phyloP scores from a whole-genome alignment of 208 protist genomes.

The Balamuthia mandrillaris region DNA sequence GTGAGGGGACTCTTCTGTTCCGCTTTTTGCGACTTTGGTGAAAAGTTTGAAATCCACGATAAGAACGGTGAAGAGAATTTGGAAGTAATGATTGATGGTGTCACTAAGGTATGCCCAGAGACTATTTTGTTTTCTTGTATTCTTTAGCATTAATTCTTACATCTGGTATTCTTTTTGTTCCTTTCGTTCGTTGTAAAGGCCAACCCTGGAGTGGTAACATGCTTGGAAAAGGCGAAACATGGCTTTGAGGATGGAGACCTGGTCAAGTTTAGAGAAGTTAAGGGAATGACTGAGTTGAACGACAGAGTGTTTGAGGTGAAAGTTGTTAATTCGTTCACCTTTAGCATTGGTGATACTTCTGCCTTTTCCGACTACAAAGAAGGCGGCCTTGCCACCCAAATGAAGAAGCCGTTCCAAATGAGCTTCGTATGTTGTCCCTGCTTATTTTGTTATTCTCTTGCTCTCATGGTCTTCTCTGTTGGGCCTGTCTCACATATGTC shows the following conservation, averaged over 20 bases:
- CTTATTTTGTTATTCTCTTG: not conserved
- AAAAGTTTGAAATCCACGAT: conserved; percentile 71
- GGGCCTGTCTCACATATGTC: not conserved
- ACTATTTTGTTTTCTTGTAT: conserved; percentile 7
- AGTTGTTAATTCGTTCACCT: conserved; percentile 55
- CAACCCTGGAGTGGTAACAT: conserved; percentile 68
- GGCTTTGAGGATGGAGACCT: conserved; percentile 73
- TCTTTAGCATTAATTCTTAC: not conserved
- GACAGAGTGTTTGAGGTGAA: not conserved
- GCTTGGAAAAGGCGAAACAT: conserved; percentile 69
- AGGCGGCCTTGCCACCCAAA: conserved; percentile 64
- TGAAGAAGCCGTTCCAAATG: conserved; percentile 58
- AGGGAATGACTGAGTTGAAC: conserved; percentile 61
- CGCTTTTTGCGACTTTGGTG: conserved; percentile 75
- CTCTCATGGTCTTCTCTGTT: not conserved
- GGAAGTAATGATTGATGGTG: conserved; percentile 52
- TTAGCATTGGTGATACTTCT: conserved; percentile 64
- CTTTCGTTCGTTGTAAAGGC: not conserved
- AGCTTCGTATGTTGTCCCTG: conserved; percentile 44
- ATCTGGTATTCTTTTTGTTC: not conserved
- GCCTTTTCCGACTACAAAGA: conserved; percentile 40
- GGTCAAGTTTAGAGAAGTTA: conserved; percentile 72
- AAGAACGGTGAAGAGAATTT: conserved; percentile 70
- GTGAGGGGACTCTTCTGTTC: conserved; percentile 61
- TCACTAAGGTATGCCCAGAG: conserved; percentile 20